Conservation (phyloP, 208 protist genomes). For the Crithidia fasciculata region DNA sequence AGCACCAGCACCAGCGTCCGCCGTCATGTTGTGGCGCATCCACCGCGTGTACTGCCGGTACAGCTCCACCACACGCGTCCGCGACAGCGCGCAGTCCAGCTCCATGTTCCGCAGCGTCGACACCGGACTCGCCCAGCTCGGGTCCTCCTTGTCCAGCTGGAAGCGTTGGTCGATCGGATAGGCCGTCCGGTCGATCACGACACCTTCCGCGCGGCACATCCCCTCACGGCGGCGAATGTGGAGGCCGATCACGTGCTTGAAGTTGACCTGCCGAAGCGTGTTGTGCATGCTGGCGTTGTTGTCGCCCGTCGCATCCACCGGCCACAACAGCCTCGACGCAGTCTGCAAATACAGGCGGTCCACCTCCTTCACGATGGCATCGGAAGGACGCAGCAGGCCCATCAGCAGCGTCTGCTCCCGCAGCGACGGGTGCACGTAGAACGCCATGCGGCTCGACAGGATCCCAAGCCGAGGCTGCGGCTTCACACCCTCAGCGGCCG, state of each 20-base stretch:
- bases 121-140: conserved; percentile 4
- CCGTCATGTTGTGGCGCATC: conserved; percentile 4
- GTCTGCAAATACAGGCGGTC: conserved; percentile 5
- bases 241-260: conserved; percentile 5
- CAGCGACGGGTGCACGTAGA: conserved; percentile 2
- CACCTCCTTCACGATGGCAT: not conserved
- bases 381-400: conserved; percentile 17
- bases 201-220: not conserved
- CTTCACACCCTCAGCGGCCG: not conserved
- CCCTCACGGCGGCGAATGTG: conserved; percentile 10
- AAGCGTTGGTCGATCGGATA: not conserved
- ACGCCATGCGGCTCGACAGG: conserved; percentile 17
- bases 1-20: not conserved
- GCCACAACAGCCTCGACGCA: not conserved
- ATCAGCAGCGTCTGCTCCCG: conserved; percentile 21
- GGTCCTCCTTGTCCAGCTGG: not conserved
- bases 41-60: conserved; percentile 2
- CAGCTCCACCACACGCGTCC: conserved; percentile 1
- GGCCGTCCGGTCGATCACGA: not conserved
- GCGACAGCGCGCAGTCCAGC: conserved; percentile 8
- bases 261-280: not conserved
- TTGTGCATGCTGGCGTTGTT: no score
- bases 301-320: not conserved
- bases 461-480: conserved; percentile 10
- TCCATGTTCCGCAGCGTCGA: conserved; percentile 3